Conservation (phyloP, 352 stramenopile species). For the Pilasporangium apinafurcum region DNA sequence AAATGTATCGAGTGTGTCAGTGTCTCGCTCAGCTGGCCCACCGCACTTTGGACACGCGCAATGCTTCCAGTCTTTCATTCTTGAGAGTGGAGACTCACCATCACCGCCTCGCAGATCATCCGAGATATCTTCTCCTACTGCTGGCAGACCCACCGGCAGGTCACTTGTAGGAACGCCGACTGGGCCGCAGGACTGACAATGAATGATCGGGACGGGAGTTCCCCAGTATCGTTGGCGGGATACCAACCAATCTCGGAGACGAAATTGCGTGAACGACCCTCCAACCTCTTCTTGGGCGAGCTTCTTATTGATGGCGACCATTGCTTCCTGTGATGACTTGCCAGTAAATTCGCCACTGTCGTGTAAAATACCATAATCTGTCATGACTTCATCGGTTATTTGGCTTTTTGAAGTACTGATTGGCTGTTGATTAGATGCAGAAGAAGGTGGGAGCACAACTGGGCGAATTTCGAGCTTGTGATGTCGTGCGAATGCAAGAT, state of each 20-base stretch:
- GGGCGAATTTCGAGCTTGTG: conserved; percentile 87
- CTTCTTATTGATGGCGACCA: conserved; percentile 79
- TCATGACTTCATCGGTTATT: conserved; percentile 51
- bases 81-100: conserved; percentile 84
- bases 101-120: conserved; percentile 92
- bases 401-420: conserved; percentile 12
- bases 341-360: conserved; percentile 94
- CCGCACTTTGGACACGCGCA: conserved; percentile 78
- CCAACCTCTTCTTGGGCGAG: conserved; percentile 44
- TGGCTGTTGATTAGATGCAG: conserved; percentile 6
- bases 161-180: conserved; percentile 88
- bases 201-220: conserved; percentile 97
- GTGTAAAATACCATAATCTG: conserved; percentile 49
- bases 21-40: conserved; percentile 72
- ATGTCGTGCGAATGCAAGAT: conserved; percentile 93
- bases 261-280: conserved; percentile 85
- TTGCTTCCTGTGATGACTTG: conserved; percentile 82
- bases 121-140: conserved; percentile 85
- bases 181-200: conserved; percentile 88
- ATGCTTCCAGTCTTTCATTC: conserved; percentile 64
- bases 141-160: conserved; percentile 92
- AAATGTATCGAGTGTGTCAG: conserved; percentile 91
- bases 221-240: conserved; percentile 99
- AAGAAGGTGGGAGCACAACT: conserved; percentile 58
- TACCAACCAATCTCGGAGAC: conserved; percentile 98